Evolutionary conservation across 2,329 filamentous ascomycete species (phyloP).

Genomic region (Sporothrix dimorphospora): DNA sequence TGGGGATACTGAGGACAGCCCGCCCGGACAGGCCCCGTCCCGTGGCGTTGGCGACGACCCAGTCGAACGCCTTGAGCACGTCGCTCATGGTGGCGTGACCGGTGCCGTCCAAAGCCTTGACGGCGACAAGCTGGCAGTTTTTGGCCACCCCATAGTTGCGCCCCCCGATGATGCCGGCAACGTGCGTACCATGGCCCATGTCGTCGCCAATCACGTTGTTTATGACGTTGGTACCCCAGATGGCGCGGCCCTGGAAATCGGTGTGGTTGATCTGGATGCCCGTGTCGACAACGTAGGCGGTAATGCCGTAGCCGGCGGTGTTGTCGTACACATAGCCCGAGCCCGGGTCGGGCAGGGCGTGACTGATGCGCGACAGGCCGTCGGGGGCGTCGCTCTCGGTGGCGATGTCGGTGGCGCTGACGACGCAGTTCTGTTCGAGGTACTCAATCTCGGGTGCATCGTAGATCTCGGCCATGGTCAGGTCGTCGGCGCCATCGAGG

Average conservation of each 20-base stretch:
- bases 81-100: constrained; percentile 54
- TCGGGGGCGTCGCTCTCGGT: constrained; percentile 57
- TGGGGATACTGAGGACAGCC: constrained; percentile 66
- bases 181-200: constrained; percentile 45
- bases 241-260: constrained; percentile 60
- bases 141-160: constrained; percentile 66
- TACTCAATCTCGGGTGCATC: constrained; percentile 47
- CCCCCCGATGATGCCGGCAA: constrained; percentile 64
- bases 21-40: constrained; percentile 51
- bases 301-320: constrained; percentile 58
- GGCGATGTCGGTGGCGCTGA: constrained; percentile 46
- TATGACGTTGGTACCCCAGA: constrained; percentile 16
- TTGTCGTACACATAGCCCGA: constrained; percentile 56
- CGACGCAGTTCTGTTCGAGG: constrained; percentile 52
- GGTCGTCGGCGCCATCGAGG: constrained; percentile 41
- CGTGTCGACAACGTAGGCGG: constrained; percentile 67
- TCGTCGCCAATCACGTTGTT: constrained; percentile 16
- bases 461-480: constrained; percentile 49
- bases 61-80: constrained; percentile 64
- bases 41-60: constrained; percentile 52
- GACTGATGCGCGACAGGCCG: constrained; percentile 59
- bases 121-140: constrained; percentile 50
- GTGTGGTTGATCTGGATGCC: constrained; percentile 61
- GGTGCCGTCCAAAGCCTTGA: constrained; percentile 62
- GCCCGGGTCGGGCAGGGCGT: constrained; percentile 41